Conservation (phyloP, 164 flowering plant genomes). For the Buxus sempervirens region DNA sequence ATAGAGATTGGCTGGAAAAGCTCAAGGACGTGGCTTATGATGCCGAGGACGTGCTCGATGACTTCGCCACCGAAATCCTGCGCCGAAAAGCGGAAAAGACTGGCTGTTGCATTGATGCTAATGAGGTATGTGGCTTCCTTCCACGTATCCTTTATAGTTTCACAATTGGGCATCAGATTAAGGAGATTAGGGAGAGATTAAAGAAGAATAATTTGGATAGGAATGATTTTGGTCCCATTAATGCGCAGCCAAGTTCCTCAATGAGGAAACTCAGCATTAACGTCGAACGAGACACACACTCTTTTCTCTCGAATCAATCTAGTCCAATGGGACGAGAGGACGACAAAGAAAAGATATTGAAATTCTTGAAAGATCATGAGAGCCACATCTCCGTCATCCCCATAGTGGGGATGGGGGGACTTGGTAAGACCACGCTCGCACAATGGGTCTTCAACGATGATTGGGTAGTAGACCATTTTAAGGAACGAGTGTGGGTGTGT, state of each 20-base stretch:
- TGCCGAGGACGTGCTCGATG: constrained; percentile 10
- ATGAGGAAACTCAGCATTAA: too few relatives aligned
- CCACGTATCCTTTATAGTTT: too few relatives aligned
- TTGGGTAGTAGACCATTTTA: not conserved
- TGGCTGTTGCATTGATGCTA: too few relatives aligned
- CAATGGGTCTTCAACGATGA: not conserved
- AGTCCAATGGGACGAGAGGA: too few relatives aligned
- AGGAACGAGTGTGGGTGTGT: not conserved
- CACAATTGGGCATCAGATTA: too few relatives aligned
- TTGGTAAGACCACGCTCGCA: not conserved
- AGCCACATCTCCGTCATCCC: not conserved
- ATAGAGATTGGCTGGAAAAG: constrained; percentile 6
- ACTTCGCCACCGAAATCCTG: not conserved
- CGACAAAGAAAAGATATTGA: not conserved
- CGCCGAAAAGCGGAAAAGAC: too few relatives aligned
- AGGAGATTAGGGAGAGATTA: too few relatives aligned
- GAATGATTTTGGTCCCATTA: too few relatives aligned
- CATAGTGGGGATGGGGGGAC: not conserved
- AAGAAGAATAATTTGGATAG: too few relatives aligned
- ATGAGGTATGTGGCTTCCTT: too few relatives aligned
- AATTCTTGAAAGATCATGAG: too few relatives aligned
- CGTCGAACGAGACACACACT: not conserved
- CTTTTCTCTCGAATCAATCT: not conserved
- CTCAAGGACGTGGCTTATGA: constrained; percentile 5
- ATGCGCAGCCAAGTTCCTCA: too few relatives aligned